phyloP scores from a whole-genome alignment of 192 early-diverging fungal species.

The Coemansia sp. region DNA sequence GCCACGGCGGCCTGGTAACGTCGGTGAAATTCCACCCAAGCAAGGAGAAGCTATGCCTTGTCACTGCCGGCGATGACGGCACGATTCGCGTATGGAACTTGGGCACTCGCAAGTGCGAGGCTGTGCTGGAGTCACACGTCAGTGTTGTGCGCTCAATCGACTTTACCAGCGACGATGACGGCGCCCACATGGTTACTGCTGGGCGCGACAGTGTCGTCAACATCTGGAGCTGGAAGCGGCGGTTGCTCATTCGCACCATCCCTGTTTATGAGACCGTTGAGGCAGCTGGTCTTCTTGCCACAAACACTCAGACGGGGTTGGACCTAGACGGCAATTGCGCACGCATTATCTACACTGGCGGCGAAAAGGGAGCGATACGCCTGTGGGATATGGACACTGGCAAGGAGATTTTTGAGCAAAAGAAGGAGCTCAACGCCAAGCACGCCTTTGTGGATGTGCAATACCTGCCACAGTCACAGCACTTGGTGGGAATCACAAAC shows the following conservation, averaged over 20 bases:
- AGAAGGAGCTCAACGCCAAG: constrained; percentile 67
- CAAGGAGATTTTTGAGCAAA: constrained; percentile 66
- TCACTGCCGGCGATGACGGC: constrained; percentile 90
- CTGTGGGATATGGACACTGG: constrained; percentile 83
- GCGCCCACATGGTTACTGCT: constrained; percentile 70
- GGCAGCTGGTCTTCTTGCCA: constrained; percentile 70
- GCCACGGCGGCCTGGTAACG: constrained; percentile 86
- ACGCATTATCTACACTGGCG: constrained; percentile 76
- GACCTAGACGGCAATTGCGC: constrained; percentile 29
- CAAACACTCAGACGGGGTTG: constrained; percentile 34
- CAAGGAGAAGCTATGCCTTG: constrained; percentile 60
- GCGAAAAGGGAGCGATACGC: constrained; percentile 78
- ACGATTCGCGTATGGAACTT: constrained; percentile 91
- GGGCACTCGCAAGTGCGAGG: constrained; percentile 65
- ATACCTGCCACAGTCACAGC: constrained; percentile 56
- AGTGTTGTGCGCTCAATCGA: constrained; percentile 89
- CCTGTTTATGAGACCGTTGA: constrained; percentile 89
- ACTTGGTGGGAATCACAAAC: constrained; percentile 74
- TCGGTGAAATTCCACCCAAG: constrained; percentile 79
- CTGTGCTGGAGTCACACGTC: constrained; percentile 79
- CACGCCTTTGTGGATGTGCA: constrained; percentile 75
- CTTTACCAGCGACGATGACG: constrained; percentile 63
- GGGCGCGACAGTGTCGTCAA: constrained; percentile 90
- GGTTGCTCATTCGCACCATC: constrained; percentile 70
- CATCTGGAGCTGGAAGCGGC: constrained; percentile 76